phyloP scores from a whole-genome alignment of 805 yeast genomes.

The Saccharomycopsis sp. region DNA sequence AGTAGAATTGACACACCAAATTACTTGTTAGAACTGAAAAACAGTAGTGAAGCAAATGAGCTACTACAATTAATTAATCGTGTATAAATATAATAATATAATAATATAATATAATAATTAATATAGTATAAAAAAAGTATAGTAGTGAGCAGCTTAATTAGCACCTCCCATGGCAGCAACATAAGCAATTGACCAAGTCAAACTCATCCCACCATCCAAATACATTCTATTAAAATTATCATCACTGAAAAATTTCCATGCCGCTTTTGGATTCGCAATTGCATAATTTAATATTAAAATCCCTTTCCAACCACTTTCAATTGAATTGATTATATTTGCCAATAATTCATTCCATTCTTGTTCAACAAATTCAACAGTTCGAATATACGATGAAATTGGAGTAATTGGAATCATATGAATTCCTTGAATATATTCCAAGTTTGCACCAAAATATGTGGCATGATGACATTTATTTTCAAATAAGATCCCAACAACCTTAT shows the following conservation, averaged over 20 bases:
- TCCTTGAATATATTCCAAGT: conserved; percentile 70
- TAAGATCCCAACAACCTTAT: conserved; percentile 66
- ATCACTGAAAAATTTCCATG: conserved; percentile 57
- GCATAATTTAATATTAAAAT: conserved; percentile 69
- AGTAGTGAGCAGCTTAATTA: background rate
- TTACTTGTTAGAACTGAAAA: conserved; percentile 19
- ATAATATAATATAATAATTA: background rate
- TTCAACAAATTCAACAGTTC: conserved; percentile 45
- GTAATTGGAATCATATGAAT: conserved; percentile 74
- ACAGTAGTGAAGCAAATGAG: conserved; percentile 17
- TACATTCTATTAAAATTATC: conserved; percentile 44
- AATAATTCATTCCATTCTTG: conserved; percentile 60
- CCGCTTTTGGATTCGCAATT: conserved; percentile 54
- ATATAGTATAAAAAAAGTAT: background rate
- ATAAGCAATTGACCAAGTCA: conserved; percentile 80
- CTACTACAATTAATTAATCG: conserved; percentile 7
- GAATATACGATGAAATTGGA: conserved; percentile 54
- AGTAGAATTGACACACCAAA: conserved; percentile 11
- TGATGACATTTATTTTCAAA: conserved; percentile 70
- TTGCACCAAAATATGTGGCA: conserved; percentile 68
- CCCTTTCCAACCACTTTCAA: conserved; percentile 68
- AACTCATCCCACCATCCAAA: conserved; percentile 79
- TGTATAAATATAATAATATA: background rate
- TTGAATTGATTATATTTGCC: conserved; percentile 35
- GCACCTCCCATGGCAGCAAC: conserved; percentile 38